Evolutionary conservation across 495 filamentous ascomycete species (phyloP), one percentile per base, ranked within the genome.

Genomic region (Aspergillus kassunensis): DNA sequence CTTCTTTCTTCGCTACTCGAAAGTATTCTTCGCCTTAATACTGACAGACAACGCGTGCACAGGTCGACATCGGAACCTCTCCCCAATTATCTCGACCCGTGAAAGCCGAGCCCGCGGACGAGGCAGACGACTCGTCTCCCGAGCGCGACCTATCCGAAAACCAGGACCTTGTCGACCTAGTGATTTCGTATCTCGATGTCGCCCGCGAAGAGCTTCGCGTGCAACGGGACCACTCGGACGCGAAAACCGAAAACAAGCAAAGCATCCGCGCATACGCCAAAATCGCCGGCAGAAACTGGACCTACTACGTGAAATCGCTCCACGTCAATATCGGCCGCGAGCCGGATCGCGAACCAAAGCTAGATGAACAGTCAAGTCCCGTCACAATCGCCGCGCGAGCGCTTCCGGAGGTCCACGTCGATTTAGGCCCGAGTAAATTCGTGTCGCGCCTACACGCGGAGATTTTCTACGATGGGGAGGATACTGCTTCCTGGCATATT

Each of bases 261-360:
- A 86, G 84, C 23, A 85, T 91, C 57, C 83, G 86, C 60, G 93
- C 95, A 16, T 98, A 91, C 67, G 93, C 93, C 13, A 96, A 96
- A 70, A 87, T 98, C 54, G 84, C 90, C 31, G 93, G 91, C 29
- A 80, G 83, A 48, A 86, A 90, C 60, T 98, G 93, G 93, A 96
- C 92, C 9, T 98, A 89, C 69, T 97, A 91, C 66, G 84, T 97
- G 55, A 88, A 86, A 55, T 83, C 82, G 23, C 78, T 91, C 40
- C 77, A 80, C 47, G 81, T 95, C 62, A 86, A 87, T 51, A 95
- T 98, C 57, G 93, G 93, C 11, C 83, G 91, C 54, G 84, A 85
- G 25, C 82, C 86, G 18, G 87, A 91, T 53, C 66, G 74, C 37
- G 73, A 75, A 45, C 69, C 66, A 55, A 66, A 67, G 46, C 62